Conservation (phyloP, 495 filamentous ascomycete species). For the Jackrogersella minutella region DNA sequence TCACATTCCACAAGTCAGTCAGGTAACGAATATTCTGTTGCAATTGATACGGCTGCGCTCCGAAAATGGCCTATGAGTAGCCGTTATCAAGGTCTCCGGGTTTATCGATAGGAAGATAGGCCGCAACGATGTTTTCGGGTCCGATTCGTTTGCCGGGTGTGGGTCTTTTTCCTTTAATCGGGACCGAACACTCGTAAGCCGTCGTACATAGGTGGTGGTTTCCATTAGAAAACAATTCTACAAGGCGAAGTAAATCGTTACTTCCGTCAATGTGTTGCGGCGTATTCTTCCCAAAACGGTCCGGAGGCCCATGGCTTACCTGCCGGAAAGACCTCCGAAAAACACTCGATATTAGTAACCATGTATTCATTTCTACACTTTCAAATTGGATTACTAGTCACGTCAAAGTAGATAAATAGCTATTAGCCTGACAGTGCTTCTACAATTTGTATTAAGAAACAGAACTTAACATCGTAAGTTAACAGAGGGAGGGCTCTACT, state of each 20-base stretch:
- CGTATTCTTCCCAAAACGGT: not conserved
- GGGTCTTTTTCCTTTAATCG: not conserved
- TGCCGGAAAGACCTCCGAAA: too few species aligned
- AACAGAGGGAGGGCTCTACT: conserved; percentile 11
- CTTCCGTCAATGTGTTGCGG: not conserved
- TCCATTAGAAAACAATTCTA: not conserved
- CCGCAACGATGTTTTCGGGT: not conserved
- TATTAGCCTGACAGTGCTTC: not conserved
- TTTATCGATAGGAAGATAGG: conserved; percentile 3
- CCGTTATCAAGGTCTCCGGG: not conserved
- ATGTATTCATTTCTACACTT: too few species aligned
- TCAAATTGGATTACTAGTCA: too few species aligned
- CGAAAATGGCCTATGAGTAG: too few species aligned
- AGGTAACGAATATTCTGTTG: too few species aligned
- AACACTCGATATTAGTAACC: too few species aligned
- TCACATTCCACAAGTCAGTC: not conserved
- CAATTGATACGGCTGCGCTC: too few species aligned
- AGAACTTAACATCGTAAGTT: not conserved
- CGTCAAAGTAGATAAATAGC: not conserved
- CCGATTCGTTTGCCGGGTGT: not conserved
- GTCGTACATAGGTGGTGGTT: not conserved
- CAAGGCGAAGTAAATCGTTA: not conserved
- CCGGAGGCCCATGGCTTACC: not conserved
- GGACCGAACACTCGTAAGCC: not conserved
- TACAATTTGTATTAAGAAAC: not conserved